Evolutionary conservation across 805 yeast genomes (phyloP).

Genomic region (Candida schatavii): DNA sequence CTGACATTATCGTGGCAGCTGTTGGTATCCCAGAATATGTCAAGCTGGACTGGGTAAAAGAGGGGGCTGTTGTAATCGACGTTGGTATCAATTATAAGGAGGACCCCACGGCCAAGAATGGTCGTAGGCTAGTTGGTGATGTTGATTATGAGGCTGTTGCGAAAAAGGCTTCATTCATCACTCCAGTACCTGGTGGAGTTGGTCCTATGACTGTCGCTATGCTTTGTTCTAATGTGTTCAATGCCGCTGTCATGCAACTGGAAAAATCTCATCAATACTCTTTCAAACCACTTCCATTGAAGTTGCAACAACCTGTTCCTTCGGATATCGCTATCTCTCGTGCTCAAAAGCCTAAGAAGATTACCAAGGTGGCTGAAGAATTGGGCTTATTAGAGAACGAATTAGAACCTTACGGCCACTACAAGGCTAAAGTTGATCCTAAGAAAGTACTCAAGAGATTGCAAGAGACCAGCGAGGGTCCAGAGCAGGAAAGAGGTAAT

Average conservation of each 20-base stretch:
- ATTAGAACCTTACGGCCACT: constrained; percentile 83
- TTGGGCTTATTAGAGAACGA: constrained; percentile 76
- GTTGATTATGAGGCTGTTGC: constrained; percentile 76
- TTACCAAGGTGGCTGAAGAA: constrained; percentile 72
- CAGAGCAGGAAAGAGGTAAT: constrained; percentile 66
- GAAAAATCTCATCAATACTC: constrained; percentile 46
- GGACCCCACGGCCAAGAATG: constrained; percentile 72
- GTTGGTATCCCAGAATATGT: constrained; percentile 84
- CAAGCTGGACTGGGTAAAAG: constrained; percentile 84
- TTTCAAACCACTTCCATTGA: constrained; percentile 56
- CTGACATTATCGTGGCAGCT: constrained; percentile 90
- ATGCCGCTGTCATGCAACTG: constrained; percentile 68
- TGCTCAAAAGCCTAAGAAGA: constrained; percentile 81
- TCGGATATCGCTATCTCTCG: constrained; percentile 89
- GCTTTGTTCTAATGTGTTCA: constrained; percentile 79
- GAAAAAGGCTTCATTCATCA: constrained; percentile 63
- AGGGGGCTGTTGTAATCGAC: constrained; percentile 82
- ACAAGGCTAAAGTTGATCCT: constrained; percentile 80
- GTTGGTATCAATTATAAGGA: constrained; percentile 92
- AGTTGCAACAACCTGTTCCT: constrained; percentile 65
- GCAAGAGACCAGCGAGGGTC: constrained; percentile 65
- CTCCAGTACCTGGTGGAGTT: constrained; percentile 99
- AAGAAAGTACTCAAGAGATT: constrained; percentile 39
- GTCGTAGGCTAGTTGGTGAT: constrained; percentile 89
- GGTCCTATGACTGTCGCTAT: constrained; percentile 99